Percentiles rank a stretch among this genome's conserved stretches.
Evolutionary conservation across 441 rosid species (phyloP).

Genomic region (Croton setiger): DNA sequence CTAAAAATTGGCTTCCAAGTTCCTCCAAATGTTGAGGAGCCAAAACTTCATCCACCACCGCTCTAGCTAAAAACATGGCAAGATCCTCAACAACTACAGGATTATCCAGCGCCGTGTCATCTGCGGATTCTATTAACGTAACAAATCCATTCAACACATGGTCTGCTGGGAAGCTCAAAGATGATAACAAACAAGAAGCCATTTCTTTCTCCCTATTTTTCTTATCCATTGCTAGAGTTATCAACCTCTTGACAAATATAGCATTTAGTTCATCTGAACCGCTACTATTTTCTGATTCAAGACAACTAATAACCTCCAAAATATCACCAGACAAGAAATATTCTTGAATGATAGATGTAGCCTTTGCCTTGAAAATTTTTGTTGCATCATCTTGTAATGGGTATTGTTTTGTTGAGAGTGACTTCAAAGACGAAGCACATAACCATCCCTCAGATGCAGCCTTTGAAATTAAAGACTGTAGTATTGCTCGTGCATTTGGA

Average conservation of each 20-base stretch:
- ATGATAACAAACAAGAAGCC: constrained; percentile 75
- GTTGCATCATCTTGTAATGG: constrained; percentile 39
- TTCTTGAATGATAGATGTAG: constrained; percentile 64
- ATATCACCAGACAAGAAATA: constrained; percentile 70
- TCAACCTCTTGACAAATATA: constrained; percentile 66
- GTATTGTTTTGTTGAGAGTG: constrained; percentile 38
- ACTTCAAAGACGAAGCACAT: constrained; percentile 67
- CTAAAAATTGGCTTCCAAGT: constrained; percentile 44
- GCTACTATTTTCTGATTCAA: constrained; percentile 49
- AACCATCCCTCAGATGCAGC: constrained; percentile 90
- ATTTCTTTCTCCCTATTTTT: constrained; percentile 89
- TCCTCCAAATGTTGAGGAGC: constrained; percentile 77
- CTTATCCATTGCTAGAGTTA: constrained; percentile 80
- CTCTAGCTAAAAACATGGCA: constrained; percentile 77
- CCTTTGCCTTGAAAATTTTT: constrained; percentile 53
- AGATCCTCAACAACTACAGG: constrained; percentile 83
- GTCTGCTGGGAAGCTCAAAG: constrained; percentile 65
- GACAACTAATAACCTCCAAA: constrained; percentile 56
- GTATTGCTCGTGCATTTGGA: constrained; percentile 50
- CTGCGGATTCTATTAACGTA: constrained; percentile 75
- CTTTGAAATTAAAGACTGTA: constrained; percentile 68
- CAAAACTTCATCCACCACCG: constrained; percentile 78
- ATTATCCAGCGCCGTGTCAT: constrained; percentile 75
- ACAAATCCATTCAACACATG: constrained; percentile 61
- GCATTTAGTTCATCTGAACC: constrained; percentile 50